Evolutionary conservation across 139 green algal genomes (phyloP).

Genomic region (Coelastrella sp.): DNA sequence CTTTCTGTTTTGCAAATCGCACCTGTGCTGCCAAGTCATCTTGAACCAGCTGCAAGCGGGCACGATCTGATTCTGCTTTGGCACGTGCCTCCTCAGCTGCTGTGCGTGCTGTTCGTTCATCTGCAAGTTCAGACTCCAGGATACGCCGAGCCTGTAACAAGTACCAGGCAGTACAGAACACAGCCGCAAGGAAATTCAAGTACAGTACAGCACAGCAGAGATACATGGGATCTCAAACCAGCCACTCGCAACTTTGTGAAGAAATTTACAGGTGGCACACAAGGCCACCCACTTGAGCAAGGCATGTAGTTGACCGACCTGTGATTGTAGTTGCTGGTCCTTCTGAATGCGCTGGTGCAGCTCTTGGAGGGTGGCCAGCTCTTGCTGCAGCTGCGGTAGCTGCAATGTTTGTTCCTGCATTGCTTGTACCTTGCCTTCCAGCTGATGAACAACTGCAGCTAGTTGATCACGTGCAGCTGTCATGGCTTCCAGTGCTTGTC

Average conservation of each 20-base stretch:
- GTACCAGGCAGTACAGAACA: too few relatives aligned
- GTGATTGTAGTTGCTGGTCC: constrained; percentile 35
- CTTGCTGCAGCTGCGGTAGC: constrained; percentile 41
- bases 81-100: constrained; percentile 35
- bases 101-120: constrained; percentile 32
- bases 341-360: constrained; percentile 39
- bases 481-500: constrained; percentile 42
- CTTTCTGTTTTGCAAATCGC: constrained; percentile 55
- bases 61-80: constrained; percentile 54
- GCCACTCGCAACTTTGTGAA: too few relatives aligned
- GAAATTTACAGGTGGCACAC: too few relatives aligned
- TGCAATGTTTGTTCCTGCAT: constrained; percentile 5
- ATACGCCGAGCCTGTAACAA: constrained; percentile 29
- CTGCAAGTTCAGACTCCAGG: constrained; percentile 25
- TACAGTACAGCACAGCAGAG: background rate
- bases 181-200: background rate
- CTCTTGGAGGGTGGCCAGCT: constrained; percentile 25
- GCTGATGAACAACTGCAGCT: constrained; percentile 43
- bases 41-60: constrained; percentile 44
- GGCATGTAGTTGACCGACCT: background rate
- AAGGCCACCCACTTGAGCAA: too few relatives aligned
- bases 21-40: constrained; percentile 59
- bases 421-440: background rate
- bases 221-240: too few relatives aligned
- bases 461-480: constrained; percentile 34